Evolutionary conservation across 1,139 yeast species (phyloP).

Genomic region (Debaryomyces psychrophilus): DNA sequence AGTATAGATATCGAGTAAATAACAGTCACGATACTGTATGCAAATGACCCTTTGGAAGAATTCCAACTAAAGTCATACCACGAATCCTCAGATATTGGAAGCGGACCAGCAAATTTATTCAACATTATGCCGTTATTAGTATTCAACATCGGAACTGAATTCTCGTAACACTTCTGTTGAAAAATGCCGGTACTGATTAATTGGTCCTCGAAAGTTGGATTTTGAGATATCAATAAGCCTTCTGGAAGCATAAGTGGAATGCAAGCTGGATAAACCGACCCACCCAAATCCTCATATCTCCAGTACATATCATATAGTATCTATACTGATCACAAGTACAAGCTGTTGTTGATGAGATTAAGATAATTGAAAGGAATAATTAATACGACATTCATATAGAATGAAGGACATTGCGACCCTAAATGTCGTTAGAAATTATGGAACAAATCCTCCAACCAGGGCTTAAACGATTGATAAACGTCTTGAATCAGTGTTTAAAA

Average conservation of each 20-base stretch:
- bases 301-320: conserved; percentile 37
- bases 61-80: conserved; percentile 44
- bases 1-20: conserved; percentile 65
- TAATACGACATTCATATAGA: conserved; percentile 3
- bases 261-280: conserved; percentile 37
- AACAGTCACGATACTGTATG: conserved; percentile 61
- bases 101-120: conserved; percentile 28
- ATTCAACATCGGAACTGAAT: conserved; percentile 45
- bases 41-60: conserved; percentile 47
- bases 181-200: conserved; percentile 31
- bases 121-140: conserved; percentile 41
- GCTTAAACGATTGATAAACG: background rate
- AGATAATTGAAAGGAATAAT: background rate
- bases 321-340: background rate
- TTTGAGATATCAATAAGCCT: conserved; percentile 41
- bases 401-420: conserved; percentile 4
- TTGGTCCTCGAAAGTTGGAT: conserved; percentile 22
- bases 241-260: conserved; percentile 30
- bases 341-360: background rate
- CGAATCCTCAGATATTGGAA: conserved; percentile 43
- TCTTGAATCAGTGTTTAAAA: background rate
- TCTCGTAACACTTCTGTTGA: conserved; percentile 41
- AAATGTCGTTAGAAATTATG: conserved; percentile 9
- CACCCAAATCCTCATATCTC: conserved; percentile 34
- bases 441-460: background rate